phyloP scores from a whole-genome alignment of 2,329 filamentous ascomycete genomes.

The Harringtonia aguacate region DNA sequence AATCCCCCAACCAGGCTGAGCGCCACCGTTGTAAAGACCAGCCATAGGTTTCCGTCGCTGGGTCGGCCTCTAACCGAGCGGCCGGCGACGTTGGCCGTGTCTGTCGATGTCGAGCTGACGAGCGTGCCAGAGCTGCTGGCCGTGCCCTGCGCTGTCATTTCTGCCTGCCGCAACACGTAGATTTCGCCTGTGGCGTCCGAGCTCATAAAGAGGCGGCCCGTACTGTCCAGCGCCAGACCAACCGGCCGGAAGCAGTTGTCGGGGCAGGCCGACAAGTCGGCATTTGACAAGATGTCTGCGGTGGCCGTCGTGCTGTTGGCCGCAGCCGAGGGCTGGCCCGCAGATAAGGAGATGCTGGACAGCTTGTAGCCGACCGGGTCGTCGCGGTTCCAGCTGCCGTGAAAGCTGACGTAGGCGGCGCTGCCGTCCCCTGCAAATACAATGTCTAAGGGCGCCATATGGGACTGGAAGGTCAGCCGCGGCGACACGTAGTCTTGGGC shows the following conservation, averaged over 20 bases:
- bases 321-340: conserved; percentile 29
- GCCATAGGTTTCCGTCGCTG: conserved; percentile 5
- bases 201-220: conserved; percentile 49
- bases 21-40: conserved; percentile 9
- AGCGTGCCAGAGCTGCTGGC: conserved; percentile 6
- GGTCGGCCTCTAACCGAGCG: conserved; percentile 8
- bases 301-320: conserved; percentile 34
- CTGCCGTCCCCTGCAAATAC: conserved; percentile 49
- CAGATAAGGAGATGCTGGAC: conserved; percentile 26
- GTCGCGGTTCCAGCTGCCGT: conserved; percentile 52
- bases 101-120: conserved; percentile 8
- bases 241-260: conserved; percentile 51
- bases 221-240: conserved; percentile 39
- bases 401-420: conserved; percentile 57
- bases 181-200: conserved; percentile 56
- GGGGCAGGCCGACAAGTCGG: conserved; percentile 41
- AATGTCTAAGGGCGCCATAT: conserved; percentile 62
- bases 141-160: conserved; percentile 9
- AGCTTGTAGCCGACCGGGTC: conserved; percentile 36
- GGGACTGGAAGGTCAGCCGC: conserved; percentile 48
- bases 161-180: conserved; percentile 35
- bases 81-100: conserved; percentile 9
- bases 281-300: conserved; percentile 43
- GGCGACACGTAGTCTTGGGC: conserved; percentile 33
- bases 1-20: conserved; percentile 12